Evolutionary conservation across 1,139 yeast species (phyloP), one percentile per base, ranked within the genome.

Genomic region (Pichia sp.): DNA sequence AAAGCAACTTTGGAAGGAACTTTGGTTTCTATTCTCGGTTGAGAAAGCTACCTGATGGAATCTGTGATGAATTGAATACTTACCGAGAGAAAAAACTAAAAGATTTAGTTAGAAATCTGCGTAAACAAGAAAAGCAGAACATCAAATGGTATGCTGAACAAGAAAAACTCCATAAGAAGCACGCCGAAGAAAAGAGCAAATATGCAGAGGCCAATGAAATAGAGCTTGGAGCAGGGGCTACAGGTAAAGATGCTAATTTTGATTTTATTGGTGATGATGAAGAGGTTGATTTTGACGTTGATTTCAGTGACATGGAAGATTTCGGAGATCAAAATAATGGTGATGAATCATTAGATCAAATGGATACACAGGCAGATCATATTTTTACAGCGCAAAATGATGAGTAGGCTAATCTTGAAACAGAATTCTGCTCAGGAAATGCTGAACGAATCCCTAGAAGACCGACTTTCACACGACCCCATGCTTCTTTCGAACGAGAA

Each of bases 21-120:
- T 60, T 74, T 54, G 65, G 72, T 28, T 74, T 77, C 5, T 79
- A 74, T 48, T 60, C 66, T 14, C 66, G 58, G 39, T 62, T 42
- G 19, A 33, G 55, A 57, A 21, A 62, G 11, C 33, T 46, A n/a
- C 57, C 62, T 8, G 47, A 43, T 10, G 41, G 44, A 9, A 46
- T 52, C n/a, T 37, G 41, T 21, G 43, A 52, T 4, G 51, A 52
- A 28, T 63, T 68, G 39, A 47, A 55, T n/a, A 48, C 49, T 1
- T 48, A 59, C 10, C 53, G 71, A 24, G 54, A 61, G 9, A 54
- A 58, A 2, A 70, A 68, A 37, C 69, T 71, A 43, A 59, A 59
- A 26, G 48, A 58, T 10, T 70, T 68, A 2, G 54, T 67, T 5
- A 52, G 49, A n/a, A 58, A 69, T 2, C 60, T 74, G 8, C 55